Percentiles rank a stretch among this genome's conserved stretches.
phyloP scores from a whole-genome alignment of 2,329 filamentous ascomycete species.

The Apiospora kogelbergensis region DNA sequence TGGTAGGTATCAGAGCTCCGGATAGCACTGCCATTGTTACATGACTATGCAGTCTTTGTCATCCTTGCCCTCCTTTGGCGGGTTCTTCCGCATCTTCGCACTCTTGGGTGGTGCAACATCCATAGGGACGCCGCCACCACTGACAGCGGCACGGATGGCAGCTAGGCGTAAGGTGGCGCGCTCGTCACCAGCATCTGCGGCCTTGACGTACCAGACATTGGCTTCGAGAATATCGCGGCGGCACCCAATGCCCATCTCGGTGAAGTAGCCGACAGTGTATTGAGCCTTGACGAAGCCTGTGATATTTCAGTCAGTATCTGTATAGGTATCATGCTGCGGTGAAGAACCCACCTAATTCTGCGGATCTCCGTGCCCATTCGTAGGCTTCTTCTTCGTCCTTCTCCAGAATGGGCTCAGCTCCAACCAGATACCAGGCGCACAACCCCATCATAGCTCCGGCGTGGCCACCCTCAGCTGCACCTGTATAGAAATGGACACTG shows the following conservation, averaged over 20 bases:
- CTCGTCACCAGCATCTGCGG: conserved; percentile 88
- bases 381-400: conserved; percentile 97
- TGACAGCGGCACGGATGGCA: conserved; percentile 82
- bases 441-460: conserved; percentile 94
- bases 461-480: conserved; percentile 81
- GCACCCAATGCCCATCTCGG: conserved; percentile 97
- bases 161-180: conserved; percentile 83
- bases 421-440: conserved; percentile 98
- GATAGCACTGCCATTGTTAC: conserved; percentile 35
- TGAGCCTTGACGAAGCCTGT: conserved; percentile 73
- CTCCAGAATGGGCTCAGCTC: conserved; percentile 85
- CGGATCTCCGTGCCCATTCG: conserved; percentile 89
- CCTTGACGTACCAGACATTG: conserved; percentile 97
- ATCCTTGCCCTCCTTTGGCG: conserved; percentile 35
- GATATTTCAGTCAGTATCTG: background rate
- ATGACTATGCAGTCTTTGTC: conserved; percentile 61
- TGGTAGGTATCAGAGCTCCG: background rate
- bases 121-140: conserved; percentile 48
- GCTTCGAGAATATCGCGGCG: conserved; percentile 92
- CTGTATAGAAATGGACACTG: conserved; percentile 96
- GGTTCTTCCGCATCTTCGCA: conserved; percentile 51
- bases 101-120: conserved; percentile 53
- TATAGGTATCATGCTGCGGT: background rate
- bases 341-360: conserved; percentile 70
- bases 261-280: conserved; percentile 95